A percentile compares a stretch with the other conserved stretches of the same genome.
Conservation (phyloP, 2,329 filamentous ascomycete species). For the Cucurbitaria berberidis region DNA sequence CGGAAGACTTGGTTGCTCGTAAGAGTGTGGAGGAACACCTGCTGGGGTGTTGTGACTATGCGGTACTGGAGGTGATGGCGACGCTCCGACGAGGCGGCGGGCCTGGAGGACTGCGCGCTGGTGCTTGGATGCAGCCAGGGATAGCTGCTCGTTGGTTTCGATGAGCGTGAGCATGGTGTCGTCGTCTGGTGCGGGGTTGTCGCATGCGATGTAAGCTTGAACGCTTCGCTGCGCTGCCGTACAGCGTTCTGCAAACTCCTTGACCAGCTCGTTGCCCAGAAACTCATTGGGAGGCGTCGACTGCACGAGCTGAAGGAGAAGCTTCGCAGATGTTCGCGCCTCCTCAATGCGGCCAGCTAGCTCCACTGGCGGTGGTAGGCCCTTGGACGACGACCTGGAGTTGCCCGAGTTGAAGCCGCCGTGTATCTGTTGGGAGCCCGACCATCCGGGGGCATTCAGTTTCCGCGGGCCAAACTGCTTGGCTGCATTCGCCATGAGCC, state of each 20-base stretch:
- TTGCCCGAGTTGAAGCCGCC: conserved; percentile 30
- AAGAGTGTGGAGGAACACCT: conserved; percentile 20
- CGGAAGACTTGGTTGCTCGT: conserved; percentile 12
- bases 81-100: conserved; percentile 52
- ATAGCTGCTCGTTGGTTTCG: conserved; percentile 91
- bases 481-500: conserved; percentile 55
- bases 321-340: conserved; percentile 85
- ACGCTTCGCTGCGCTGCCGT: conserved; percentile 79
- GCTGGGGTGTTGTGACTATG: conserved; percentile 17
- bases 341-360: conserved; percentile 85
- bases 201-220: conserved; percentile 82
- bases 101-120: conserved; percentile 75
- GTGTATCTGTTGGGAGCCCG: conserved; percentile 26
- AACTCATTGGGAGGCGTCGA: conserved; percentile 80
- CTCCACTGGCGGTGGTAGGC: conserved; percentile 72
- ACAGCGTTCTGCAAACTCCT: conserved; percentile 89
- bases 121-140: conserved; percentile 80
- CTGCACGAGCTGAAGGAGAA: conserved; percentile 90
- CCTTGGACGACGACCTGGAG: conserved; percentile 23
- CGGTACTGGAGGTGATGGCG: conserved; percentile 25
- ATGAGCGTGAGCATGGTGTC: conserved; percentile 93
- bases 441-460: conserved; percentile 54
- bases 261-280: conserved; percentile 82
- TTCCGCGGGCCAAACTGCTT: conserved; percentile 48
- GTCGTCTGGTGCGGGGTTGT: conserved; percentile 83